Evolutionary conservation across 163 green algal species (phyloP).

Genomic region (Prototheca cutis): DNA sequence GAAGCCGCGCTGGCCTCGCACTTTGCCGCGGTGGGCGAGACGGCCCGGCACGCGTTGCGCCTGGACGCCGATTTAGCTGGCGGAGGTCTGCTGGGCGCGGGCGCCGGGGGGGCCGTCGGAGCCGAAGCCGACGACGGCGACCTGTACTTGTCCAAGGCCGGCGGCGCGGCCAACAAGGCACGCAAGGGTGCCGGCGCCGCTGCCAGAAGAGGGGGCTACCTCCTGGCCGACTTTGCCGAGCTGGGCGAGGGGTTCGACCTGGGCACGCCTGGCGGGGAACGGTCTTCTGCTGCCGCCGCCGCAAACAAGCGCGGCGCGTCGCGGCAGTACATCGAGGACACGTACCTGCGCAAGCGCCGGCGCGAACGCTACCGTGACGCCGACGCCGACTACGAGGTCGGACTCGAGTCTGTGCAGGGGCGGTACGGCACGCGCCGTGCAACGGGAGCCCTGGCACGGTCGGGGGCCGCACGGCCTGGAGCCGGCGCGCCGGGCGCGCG

Average conservation of each 20-base stretch:
- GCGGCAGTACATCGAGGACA: slow-evolving; percentile 17
- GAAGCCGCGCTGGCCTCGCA: slow-evolving; percentile 19
- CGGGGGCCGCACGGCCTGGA: background rate
- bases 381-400: slow-evolving; percentile 22
- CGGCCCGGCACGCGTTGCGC: slow-evolving; percentile 7
- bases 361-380: slow-evolving; percentile 14
- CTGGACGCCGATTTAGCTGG: slow-evolving; percentile 10
- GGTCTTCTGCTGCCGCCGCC: background rate
- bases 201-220: slow-evolving; percentile 8
- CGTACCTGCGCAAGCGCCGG: slow-evolving; percentile 24
- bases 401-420: background rate
- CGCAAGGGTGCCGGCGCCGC: slow-evolving; percentile 7
- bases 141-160: background rate
- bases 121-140: background rate
- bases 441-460: slow-evolving; percentile 2
- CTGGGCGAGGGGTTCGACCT: background rate
- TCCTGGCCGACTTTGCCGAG: slow-evolving; percentile 19
- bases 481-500: background rate
- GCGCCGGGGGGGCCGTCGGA: background rate
- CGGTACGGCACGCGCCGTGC: slow-evolving; percentile 20
- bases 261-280: background rate
- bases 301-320: background rate
- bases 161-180: slow-evolving; percentile 7
- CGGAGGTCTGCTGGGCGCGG: background rate
- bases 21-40: background rate